A percentile compares a stretch with the other conserved stretches of the same genome.
Evolutionary conservation across 768 basidiomycete species (phyloP).

Genomic region (Hericium erinaceus): DNA sequence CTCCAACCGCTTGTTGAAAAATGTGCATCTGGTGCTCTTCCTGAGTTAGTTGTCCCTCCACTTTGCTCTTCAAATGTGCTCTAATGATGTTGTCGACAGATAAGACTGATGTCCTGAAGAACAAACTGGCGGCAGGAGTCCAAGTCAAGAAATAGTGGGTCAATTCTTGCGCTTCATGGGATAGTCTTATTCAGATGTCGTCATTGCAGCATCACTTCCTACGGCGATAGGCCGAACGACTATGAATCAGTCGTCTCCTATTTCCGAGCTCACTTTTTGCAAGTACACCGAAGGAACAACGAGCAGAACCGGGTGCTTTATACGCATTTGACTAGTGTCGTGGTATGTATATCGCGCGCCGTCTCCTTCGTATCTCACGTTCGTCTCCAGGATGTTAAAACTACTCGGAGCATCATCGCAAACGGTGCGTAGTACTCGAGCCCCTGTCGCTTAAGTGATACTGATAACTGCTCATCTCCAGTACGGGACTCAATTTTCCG

Average conservation of each 20-base stretch:
- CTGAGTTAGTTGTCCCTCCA: conserved; percentile 40
- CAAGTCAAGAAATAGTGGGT: conserved; percentile 72
- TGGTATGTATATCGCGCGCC: conserved; percentile 30
- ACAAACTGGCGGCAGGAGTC: conserved; percentile 60
- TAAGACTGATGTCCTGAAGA: conserved; percentile 62
- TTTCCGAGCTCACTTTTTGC: conserved; percentile 82
- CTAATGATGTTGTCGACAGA: conserved; percentile 2
- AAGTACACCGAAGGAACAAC: conserved; percentile 72
- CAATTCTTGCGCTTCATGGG: background rate
- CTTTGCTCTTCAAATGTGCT: background rate
- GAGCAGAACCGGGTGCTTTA: conserved; percentile 75
- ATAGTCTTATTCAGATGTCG: background rate
- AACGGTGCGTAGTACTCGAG: conserved; percentile 40
- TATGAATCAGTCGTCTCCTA: conserved; percentile 77
- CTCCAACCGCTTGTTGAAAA: conserved; percentile 62
- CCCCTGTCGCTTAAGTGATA: background rate
- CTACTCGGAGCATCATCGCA: conserved; percentile 75
- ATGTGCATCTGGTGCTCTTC: conserved; percentile 65
- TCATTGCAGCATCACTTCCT: conserved; percentile 60
- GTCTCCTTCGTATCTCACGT: background rate
- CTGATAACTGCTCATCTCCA: background rate
- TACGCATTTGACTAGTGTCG: conserved; percentile 73
- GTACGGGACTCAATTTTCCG: conserved; percentile 31
- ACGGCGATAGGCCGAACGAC: conserved; percentile 71
- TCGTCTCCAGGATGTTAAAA: conserved; percentile 58